Evolutionary conservation across 805 yeast species (phyloP), one percentile per base, ranked within the genome.

Genomic region (Crinitomyces ghanaensis): DNA sequence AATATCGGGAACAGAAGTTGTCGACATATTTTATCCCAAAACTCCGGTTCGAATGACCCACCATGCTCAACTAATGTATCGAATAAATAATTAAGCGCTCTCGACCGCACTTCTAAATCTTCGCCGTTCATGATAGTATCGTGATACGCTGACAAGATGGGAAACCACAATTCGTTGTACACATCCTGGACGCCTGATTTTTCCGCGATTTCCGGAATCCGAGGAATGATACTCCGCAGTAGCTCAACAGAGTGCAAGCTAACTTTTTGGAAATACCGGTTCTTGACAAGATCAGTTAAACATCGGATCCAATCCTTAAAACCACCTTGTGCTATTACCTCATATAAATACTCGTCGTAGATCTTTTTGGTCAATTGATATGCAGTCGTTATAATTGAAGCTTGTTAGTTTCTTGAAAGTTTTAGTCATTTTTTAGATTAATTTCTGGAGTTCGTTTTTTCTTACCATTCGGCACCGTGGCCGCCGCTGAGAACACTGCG

Each of bases 121-220:
- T 78, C 85, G 3, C 95, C 95, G 1, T 77, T 76, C 93, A 86
- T 83, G 20, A 86, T 82, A 5, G 88, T 78, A 40, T 82, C 85
- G 50, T 85, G 83, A 57, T 84, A 81, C 9, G 93, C 81, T 41
- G 68, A 72, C 41, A 91, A 57, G n/a, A 88, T 66, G 2, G 95
- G 95, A 60, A 80, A 80, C 93, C 94, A 83, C 9, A 74, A 62
- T 42, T 74, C 43, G 6, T 41, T 38, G 8, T 50, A 45, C 23
- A 54, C 59, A 9, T 41, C 45, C 16, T 42, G 59, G 14, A 65
- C 45, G 2, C 26, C 36, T 6, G 33, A 34, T 6, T 31, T 36
- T 12, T 19, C 17, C 9, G 24, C 30, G 14, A 21, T 22, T 19
- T 39, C 34, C 1, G 83, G 76, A 44, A 80, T 68, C 34, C 67